phyloP scores from a whole-genome alignment of 169 alveolate species.

The Plasmodium ovale region DNA sequence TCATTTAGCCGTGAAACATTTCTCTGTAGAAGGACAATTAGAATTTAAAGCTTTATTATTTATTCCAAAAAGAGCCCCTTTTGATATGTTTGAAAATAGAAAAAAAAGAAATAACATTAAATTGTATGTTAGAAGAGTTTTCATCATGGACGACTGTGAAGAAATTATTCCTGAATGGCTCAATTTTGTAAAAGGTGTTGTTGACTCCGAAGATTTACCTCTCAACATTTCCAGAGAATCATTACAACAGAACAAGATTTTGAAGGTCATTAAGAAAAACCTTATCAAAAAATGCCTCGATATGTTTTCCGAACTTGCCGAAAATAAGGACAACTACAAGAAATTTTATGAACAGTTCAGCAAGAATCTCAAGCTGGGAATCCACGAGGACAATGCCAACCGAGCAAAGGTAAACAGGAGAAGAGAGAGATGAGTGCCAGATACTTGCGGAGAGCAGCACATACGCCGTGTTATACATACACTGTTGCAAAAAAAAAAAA shows the following conservation, averaged over 20 bases:
- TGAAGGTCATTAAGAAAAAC: constrained; percentile 98
- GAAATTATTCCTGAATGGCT: constrained; percentile 99
- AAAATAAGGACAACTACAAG: constrained; percentile 98
- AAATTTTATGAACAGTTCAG: constrained; percentile 99
- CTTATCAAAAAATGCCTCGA: constrained; percentile 99
- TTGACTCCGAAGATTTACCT: constrained; percentile 99
- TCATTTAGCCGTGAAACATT: constrained; percentile 98
- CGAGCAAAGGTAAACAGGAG: constrained; percentile 91
- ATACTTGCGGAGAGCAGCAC: background rate
- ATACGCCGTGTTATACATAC: background rate
- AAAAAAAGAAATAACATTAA: constrained; percentile 99
- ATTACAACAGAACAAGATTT: constrained; percentile 98
- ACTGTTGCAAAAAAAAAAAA: too few species aligned
- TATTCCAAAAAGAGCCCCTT: constrained; percentile 99
- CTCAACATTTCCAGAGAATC: constrained; percentile 98
- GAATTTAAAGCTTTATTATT: constrained; percentile 99
- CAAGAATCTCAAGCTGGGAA: constrained; percentile 98
- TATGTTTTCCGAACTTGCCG: constrained; percentile 97
- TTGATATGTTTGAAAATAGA: constrained; percentile 99
- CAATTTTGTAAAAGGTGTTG: constrained; percentile 99
- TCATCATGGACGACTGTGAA: constrained; percentile 99
- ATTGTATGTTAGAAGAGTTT: constrained; percentile 99
- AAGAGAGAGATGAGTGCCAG: background rate
- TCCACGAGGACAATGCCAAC: constrained; percentile 99
- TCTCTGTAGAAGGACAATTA: constrained; percentile 99